Base-by-base conservation (phyloP, 2,329 filamentous ascomycete genomes). In the Dactylellina cionopaga region DNA sequence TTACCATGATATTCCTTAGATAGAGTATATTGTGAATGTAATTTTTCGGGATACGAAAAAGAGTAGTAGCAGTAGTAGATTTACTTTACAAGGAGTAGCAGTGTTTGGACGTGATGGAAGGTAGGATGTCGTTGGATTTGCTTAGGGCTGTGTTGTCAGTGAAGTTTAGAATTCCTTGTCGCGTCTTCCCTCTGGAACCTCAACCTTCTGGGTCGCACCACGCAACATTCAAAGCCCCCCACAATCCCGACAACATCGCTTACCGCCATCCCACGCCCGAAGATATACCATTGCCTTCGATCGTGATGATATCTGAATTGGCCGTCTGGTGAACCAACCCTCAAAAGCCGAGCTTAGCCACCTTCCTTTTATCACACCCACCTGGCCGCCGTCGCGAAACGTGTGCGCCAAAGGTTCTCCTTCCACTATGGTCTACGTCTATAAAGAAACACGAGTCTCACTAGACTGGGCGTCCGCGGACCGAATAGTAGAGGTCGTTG, bases 391-490 rank as follows among this genome's bases (percentile, higher is more conserved):
- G 31, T 63, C 49, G 35, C 56, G 49, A 52, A 55, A 54, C 49
- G 46, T 58, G 58, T 52, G 49, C 66, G 56, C 58, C 68, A 49
- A 59, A 39, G 35, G 44, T 35, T 39, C 31, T 39, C 39, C 47
- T 52, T n/a, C 46, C 37, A 47, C 24, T 39, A 74, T 74, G 69
- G 69, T 68, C 11, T 74, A 74, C 81, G 84, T 91, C 81, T 95
- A 90, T 84, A 93, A 92, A 83, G 92, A 96, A 85, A 92, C 90
- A 80, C 89, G 91, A 80, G 84, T 96, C 81, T 92, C 91, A 81
- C 86, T 95, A 77, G 91, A 95, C 60, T 77, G 75, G 75, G 81
- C 83, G 82, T 75, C 83, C 80, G 77, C 82, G 76, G 75, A 76
- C 80, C 79, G 79, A 81, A 82, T 79, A 81, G 79, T 78, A 81